Base-by-base conservation (phyloP, 129 eudicot genomes). In the Flaveria linearis region DNA sequence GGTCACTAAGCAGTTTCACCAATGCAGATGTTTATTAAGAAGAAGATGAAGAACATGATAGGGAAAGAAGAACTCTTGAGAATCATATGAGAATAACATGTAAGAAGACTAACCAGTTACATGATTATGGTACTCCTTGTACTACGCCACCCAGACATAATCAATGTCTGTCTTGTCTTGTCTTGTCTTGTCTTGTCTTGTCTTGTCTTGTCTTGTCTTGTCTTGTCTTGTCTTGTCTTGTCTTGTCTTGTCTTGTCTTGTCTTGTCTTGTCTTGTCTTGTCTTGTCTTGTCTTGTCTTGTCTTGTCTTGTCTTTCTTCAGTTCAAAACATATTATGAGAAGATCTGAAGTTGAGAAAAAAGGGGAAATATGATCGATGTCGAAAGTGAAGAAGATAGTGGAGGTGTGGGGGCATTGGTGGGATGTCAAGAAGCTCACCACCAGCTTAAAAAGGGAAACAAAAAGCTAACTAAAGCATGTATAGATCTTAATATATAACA, bases 381-480 rank as follows among this genome's bases (percentile, higher is more conserved):
- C 15, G 56, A 66, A 76, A 68, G 81, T 22, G 57, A 53, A 76
- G 75, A 77, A 68, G 75, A 77, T 71, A 67, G 56, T 53, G 51
- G 66, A 49, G 22, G 7, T 36, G 41, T 36, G 80, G 66, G 78
- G 15, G 76, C 76, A 71, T 28, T 50, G 47, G 75, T 71, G 70
- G 60, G 75, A 50, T 12, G 72, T 76, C 14, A 77, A 67, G 56
- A 68, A 67, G 74, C 41, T 53, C 75, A 68, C 68, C 55, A 68
- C 15, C 46, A 39, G 68, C 57, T 43, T 77, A 39, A 68, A 68
- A 77, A 77, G 75, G 75, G 68, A 68, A 68, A n/a, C 57, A 68
- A 56, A 76, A 77, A 68, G 57, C 18, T 68, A 68, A 53, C 25
- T 72, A 36, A 65, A 63, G 33, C 36, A 10, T 15, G 51, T 75